Evolutionary conservation across 805 yeast species (phyloP).

Genomic region (Saturnispora gosingensis): DNA sequence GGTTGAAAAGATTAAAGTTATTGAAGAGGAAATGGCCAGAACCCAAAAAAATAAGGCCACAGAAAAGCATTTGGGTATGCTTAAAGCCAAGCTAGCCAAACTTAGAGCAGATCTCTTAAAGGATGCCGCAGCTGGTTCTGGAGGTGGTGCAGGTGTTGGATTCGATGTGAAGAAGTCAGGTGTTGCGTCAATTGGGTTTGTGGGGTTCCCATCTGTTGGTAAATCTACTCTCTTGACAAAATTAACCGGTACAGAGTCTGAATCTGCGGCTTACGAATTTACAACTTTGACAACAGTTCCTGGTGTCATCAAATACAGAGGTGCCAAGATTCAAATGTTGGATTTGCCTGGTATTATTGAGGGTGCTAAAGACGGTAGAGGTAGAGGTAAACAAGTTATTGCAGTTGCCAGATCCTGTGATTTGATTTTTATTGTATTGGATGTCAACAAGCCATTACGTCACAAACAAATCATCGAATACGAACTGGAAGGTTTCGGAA

Average conservation of each 20-base stretch:
- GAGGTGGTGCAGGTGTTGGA: constrained; percentile 90
- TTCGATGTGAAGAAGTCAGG: constrained; percentile 99
- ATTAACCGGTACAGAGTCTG: constrained; percentile 92
- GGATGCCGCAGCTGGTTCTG: constrained; percentile 59
- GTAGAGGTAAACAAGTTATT: constrained; percentile 93
- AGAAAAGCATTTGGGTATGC: constrained; percentile 92
- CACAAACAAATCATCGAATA: constrained; percentile 91
- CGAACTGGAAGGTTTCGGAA: constrained; percentile 96
- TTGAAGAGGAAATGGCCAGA: constrained; percentile 96
- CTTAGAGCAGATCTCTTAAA: constrained; percentile 84
- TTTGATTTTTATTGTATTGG: constrained; percentile 84
- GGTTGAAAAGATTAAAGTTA: constrained; percentile 69
- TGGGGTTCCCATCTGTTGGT: constrained; percentile 96
- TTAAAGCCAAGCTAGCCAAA: constrained; percentile 94
- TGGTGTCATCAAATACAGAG: constrained; percentile 90
- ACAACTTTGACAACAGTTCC: constrained; percentile 97
- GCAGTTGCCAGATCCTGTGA: constrained; percentile 99
- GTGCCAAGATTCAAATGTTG: constrained; percentile 95
- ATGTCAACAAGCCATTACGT: constrained; percentile 90
- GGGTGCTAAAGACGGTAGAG: constrained; percentile 87
- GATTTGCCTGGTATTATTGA: constrained; percentile 87
- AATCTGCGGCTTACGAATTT: constrained; percentile 97
- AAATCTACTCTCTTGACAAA: constrained; percentile 78
- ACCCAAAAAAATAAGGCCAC: constrained; percentile 99
- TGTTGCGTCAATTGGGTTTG: constrained; percentile 94